These are phyloP conservation scores for Candida nemodendra DNA, from an alignment of 805 yeast genomes.

Conservation along the genomic window DNA sequence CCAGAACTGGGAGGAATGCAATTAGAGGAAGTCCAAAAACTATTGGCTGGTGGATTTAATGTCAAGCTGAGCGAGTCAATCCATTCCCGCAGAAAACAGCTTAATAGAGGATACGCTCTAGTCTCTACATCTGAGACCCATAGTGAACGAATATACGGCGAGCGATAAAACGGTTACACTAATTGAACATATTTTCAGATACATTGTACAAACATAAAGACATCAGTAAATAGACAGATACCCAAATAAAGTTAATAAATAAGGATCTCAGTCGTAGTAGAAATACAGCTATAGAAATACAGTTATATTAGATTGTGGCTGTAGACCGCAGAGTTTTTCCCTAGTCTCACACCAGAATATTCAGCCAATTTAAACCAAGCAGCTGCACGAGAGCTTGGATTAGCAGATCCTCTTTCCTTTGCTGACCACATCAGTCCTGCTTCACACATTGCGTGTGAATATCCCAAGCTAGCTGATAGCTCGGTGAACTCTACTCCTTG, in stretches of 20 bases:
- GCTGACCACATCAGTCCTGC: slow-evolving; percentile 68
- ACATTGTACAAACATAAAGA: too few species aligned
- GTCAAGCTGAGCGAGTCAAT: slow-evolving; percentile 41
- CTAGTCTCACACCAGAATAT: slow-evolving; percentile 53
- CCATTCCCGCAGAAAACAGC: slow-evolving; percentile 2
- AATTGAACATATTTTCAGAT: too few species aligned
- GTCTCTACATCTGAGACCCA: too few species aligned
- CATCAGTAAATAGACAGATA: too few species aligned
- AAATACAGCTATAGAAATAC: too few species aligned
- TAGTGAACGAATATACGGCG: too few species aligned
- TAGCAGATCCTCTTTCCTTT: slow-evolving; percentile 46
- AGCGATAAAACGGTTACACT: too few species aligned
- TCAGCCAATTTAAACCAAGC: slow-evolving; percentile 70
- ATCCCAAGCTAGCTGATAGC: slow-evolving; percentile 65
- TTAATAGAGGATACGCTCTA: too few species aligned
- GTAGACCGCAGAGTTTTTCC: too few species aligned
- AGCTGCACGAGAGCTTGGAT: slow-evolving; percentile 62
- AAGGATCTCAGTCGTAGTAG: too few species aligned
- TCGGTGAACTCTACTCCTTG: slow-evolving; percentile 60
- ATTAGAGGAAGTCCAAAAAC: slow-evolving; percentile 48
- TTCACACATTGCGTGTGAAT: slow-evolving; percentile 64
- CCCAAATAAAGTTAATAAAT: too few species aligned
- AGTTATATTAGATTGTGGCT: too few species aligned
- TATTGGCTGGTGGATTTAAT: slow-evolving; percentile 48
- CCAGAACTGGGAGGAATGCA: slow-evolving; percentile 54